These are phyloP conservation scores for Pythium diclinum DNA, from an alignment of 352 stramenopile species.

Conservation along the genomic window DNA sequence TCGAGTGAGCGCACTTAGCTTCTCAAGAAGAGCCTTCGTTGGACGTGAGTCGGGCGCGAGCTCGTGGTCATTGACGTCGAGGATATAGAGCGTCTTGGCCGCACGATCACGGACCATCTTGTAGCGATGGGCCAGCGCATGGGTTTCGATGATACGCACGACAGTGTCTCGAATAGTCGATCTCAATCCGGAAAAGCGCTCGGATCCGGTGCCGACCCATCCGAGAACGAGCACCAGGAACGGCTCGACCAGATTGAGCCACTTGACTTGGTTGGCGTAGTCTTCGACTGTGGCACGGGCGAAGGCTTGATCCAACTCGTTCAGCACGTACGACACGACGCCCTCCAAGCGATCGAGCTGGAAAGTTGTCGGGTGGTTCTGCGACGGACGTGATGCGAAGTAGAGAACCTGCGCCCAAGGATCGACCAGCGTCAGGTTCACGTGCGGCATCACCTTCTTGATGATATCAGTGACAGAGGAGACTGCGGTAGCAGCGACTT, in stretches of 20 bases:
- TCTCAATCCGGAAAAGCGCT: not conserved
- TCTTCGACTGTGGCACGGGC: constrained; percentile 51
- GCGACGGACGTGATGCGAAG: constrained; percentile 38
- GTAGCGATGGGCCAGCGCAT: constrained; percentile 67
- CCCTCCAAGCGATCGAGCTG: constrained; percentile 25
- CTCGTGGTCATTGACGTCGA: constrained; percentile 23
- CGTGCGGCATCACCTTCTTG: constrained; percentile 42
- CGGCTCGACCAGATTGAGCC: constrained; percentile 55
- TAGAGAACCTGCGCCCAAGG: constrained; percentile 63
- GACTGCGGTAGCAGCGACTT: constrained; percentile 16
- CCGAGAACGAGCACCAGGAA: constrained; percentile 44
- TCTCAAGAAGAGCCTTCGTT: constrained; percentile 10
- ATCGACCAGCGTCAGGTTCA: constrained; percentile 56
- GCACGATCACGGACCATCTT: constrained; percentile 74
- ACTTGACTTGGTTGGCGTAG: constrained; percentile 75
- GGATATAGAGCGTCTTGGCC: constrained; percentile 56
- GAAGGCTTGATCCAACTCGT: constrained; percentile 60
- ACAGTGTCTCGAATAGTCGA: constrained; percentile 26
- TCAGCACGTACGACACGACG: constrained; percentile 35
- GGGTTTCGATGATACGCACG: constrained; percentile 39
- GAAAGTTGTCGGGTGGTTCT: constrained; percentile 13
- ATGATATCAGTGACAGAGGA: constrained; percentile 33
- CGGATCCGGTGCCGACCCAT: not conserved
- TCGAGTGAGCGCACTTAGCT: constrained; percentile 15
- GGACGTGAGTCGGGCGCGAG: not conserved